Conservation (phyloP, 768 basidiomycete species). For the Antrodiella citrinella region DNA sequence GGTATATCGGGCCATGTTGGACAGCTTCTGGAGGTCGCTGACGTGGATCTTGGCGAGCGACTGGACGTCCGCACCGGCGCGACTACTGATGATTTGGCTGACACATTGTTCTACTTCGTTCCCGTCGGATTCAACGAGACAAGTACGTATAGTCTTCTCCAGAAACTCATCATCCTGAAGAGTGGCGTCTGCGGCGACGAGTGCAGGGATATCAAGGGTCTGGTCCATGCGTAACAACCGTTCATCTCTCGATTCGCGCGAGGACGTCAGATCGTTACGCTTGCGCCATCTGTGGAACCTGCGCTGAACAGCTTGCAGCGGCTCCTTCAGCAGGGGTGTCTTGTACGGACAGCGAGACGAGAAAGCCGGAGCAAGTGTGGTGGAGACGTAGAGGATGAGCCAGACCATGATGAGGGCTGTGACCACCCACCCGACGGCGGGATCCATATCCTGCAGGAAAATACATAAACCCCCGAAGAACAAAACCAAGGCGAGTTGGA, state of each 20-base stretch:
- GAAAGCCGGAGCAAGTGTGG: constrained; percentile 1
- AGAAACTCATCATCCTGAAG: constrained; percentile 1
- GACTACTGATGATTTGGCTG: not conserved
- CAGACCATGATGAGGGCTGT: constrained; percentile 1
- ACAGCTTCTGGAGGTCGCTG: not conserved
- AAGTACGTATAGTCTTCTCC: not conserved
- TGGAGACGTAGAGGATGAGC: constrained; percentile 1
- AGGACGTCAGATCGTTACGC: not conserved
- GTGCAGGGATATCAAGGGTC: constrained; percentile 1
- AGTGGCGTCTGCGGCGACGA: constrained; percentile 1
- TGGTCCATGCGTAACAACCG: not conserved
- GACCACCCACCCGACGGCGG: not conserved
- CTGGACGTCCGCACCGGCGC: not conserved
- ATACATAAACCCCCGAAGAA: constrained; percentile 7
- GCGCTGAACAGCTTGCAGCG: not conserved
- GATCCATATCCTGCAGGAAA: constrained; percentile 3
- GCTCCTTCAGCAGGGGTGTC: constrained; percentile 1
- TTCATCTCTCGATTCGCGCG: not conserved
- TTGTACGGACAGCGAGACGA: constrained; percentile 8
- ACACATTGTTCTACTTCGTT: not conserved
- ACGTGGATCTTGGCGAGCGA: not conserved
- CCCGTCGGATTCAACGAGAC: not conserved
- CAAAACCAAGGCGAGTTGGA: constrained; percentile 8
- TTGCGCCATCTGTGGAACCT: not conserved
- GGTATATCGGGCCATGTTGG: not conserved